Evolutionary conservation across 1,284 basidiomycete species (phyloP).

Genomic region (Tilletia indica): DNA sequence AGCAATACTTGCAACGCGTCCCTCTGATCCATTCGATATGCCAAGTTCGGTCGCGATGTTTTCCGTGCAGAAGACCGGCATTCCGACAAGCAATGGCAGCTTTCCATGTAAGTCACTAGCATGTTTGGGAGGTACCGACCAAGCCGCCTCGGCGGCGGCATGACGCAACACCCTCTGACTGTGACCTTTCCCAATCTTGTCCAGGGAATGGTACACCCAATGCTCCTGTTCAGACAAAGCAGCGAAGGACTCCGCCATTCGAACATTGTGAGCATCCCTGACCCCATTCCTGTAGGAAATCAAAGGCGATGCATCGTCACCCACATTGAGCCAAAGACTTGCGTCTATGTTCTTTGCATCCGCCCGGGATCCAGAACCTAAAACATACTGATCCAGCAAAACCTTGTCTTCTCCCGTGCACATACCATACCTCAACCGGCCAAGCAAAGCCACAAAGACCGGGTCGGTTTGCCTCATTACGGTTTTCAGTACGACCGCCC

Average conservation of each 20-base stretch:
- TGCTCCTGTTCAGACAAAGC: neutral
- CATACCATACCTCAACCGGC: neutral
- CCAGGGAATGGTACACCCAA: neutral
- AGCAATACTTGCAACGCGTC: neutral
- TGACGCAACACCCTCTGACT: neutral
- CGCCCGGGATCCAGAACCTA: neutral
- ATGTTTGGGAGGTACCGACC: neutral
- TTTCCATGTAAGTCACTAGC: neutral
- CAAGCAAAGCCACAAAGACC: neutral
- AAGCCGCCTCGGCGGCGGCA: neutral
- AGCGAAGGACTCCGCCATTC: neutral
- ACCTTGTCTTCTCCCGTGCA: neutral
- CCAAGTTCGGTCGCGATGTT: neutral
- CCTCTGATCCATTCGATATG: neutral
- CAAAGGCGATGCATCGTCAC: neutral
- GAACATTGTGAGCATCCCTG: too few species aligned
- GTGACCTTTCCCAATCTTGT: neutral
- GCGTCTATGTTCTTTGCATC: neutral
- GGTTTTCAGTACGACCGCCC: neutral
- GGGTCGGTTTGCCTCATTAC: neutral
- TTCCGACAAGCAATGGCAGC: neutral
- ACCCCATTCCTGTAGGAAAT: neutral
- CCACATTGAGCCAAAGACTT: neutral
- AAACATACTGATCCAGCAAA: neutral
- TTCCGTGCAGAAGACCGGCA: constrained; percentile 4